Conservation (phyloP, 23 red algal genomes). For the Agarophyton chilense region DNA sequence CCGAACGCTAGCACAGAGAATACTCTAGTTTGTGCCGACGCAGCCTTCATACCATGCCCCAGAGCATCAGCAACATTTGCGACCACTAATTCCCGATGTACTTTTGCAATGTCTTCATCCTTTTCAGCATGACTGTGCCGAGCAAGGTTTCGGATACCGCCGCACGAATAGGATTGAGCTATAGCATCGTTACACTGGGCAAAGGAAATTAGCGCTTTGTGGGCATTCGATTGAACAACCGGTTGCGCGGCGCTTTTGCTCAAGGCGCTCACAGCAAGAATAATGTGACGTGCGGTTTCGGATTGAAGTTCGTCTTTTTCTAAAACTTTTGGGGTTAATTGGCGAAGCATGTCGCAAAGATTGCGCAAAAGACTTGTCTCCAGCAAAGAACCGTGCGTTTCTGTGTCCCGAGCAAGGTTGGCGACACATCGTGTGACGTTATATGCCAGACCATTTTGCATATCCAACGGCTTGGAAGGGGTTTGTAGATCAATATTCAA, state of each 20-base stretch:
- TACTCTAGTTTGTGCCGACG: conserved; percentile 23
- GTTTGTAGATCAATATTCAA: not conserved
- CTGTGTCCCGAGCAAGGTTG: conserved; percentile 53
- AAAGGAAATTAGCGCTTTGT: conserved; percentile 43
- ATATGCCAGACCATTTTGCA: conserved; percentile 45
- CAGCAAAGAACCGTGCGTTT: conserved; percentile 30
- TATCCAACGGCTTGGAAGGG: not conserved
- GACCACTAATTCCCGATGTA: conserved; percentile 71
- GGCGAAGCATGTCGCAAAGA: conserved; percentile 26
- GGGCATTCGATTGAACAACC: conserved; percentile 27
- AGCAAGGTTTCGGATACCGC: conserved; percentile 60
- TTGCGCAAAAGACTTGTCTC: conserved; percentile 28
- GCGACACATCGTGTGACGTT: conserved; percentile 64
- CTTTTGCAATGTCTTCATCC: conserved; percentile 22
- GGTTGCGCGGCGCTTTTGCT: conserved; percentile 46
- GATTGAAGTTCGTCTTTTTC: conserved; percentile 10
- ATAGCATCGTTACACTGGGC: conserved; percentile 30
- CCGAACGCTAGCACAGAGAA: conserved; percentile 55
- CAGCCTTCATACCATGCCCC: conserved; percentile 19
- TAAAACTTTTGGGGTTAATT: not conserved
- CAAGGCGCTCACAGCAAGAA: conserved; percentile 54
- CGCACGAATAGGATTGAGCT: conserved; percentile 61
- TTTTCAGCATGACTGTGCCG: conserved; percentile 13
- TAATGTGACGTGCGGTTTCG: conserved; percentile 41
- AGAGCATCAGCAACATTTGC: conserved; percentile 44